A percentile compares a stretch with the other conserved stretches of the same genome.
Conservation (phyloP, 768 basidiomycete genomes). For the Nevesoporus exiguus region DNA sequence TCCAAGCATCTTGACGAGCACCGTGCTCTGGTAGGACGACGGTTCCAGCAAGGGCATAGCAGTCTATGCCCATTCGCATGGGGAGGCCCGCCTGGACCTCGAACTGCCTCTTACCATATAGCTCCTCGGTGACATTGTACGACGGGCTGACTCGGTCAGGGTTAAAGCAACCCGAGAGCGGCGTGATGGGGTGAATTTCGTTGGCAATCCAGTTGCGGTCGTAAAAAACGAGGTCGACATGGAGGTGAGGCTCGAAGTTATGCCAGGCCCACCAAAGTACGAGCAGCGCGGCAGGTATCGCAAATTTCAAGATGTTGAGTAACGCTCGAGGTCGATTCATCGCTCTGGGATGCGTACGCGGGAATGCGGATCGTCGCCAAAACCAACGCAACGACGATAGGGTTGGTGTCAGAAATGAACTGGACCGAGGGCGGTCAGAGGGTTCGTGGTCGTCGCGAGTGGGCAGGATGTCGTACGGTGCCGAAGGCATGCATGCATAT, state of each 20-base stretch:
- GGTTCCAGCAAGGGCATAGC: constrained; percentile 89
- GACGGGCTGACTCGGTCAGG: constrained; percentile 50
- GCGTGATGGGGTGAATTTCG: constrained; percentile 63
- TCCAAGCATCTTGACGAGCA: constrained; percentile 41
- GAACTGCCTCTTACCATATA: constrained; percentile 61
- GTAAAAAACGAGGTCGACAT: constrained; percentile 83
- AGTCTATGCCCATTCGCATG: constrained; percentile 79
- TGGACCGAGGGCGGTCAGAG: not conserved
- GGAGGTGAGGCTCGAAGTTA: constrained; percentile 63
- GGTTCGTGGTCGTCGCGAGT: constrained; percentile 11
- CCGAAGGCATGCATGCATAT: constrained; percentile 8
- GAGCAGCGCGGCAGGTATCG: constrained; percentile 33
- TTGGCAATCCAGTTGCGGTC: constrained; percentile 66
- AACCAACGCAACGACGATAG: constrained; percentile 1
- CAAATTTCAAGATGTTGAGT: constrained; percentile 40
- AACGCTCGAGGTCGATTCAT: constrained; percentile 34
- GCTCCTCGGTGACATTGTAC: constrained; percentile 65
- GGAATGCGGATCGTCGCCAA: constrained; percentile 3
- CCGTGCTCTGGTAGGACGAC: constrained; percentile 41
- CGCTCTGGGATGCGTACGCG: not conserved
- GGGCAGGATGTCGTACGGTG: constrained; percentile 8
- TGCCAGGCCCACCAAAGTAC: constrained; percentile 40
- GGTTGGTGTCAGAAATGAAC: not conserved
- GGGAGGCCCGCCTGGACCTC: constrained; percentile 80
- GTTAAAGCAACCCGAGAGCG: constrained; percentile 74